These are phyloP conservation scores for Yarrowia sp. DNA, from an alignment of 805 yeast genomes.

Conservation along the genomic window DNA sequence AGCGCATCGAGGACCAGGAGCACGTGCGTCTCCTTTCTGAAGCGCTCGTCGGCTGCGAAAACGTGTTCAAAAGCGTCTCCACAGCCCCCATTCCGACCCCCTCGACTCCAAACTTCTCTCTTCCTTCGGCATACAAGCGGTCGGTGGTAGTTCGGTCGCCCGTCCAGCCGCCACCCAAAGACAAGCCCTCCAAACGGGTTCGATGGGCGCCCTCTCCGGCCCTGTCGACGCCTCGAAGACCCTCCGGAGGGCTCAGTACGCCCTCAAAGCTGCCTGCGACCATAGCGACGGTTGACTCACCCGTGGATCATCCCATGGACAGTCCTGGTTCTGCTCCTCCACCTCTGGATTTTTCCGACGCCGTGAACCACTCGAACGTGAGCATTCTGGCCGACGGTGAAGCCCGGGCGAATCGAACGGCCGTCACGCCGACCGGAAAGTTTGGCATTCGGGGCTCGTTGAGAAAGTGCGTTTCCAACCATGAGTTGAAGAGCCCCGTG, in stretches of 20 bases:
- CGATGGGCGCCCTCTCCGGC: conserved; percentile 36
- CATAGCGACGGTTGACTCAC: conserved; percentile 1
- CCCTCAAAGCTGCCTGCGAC: conserved; percentile 14
- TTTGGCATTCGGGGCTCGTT: conserved; percentile 28
- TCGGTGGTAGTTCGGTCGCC: conserved; percentile 12
- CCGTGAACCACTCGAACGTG: neutral
- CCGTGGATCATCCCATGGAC: conserved; percentile 28
- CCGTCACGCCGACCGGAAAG: neutral
- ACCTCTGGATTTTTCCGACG: conserved; percentile 25
- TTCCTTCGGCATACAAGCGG: conserved; percentile 9
- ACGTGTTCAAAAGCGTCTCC: conserved; percentile 5
- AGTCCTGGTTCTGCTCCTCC: conserved; percentile 18
- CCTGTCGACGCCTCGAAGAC: conserved; percentile 10
- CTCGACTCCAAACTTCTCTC: conserved; percentile 21
- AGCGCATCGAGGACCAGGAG: conserved; percentile 22
- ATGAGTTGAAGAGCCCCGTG: conserved; percentile 34
- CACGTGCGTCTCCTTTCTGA: conserved; percentile 12
- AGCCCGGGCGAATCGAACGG: neutral
- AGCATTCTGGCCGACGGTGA: conserved; percentile 21
- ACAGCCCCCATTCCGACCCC: conserved; percentile 18
- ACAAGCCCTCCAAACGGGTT: conserved; percentile 28
- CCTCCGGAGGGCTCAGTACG: neutral
- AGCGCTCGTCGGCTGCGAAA: conserved; percentile 5
- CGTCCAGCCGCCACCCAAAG: conserved; percentile 11
- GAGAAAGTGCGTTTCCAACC: conserved; percentile 28